A percentile compares a stretch with the other conserved stretches of the same genome.
These are phyloP conservation scores for Fusarium pseudoanthophilum DNA, from an alignment of 2,329 filamentous ascomycete genomes.

Conservation along the genomic window DNA sequence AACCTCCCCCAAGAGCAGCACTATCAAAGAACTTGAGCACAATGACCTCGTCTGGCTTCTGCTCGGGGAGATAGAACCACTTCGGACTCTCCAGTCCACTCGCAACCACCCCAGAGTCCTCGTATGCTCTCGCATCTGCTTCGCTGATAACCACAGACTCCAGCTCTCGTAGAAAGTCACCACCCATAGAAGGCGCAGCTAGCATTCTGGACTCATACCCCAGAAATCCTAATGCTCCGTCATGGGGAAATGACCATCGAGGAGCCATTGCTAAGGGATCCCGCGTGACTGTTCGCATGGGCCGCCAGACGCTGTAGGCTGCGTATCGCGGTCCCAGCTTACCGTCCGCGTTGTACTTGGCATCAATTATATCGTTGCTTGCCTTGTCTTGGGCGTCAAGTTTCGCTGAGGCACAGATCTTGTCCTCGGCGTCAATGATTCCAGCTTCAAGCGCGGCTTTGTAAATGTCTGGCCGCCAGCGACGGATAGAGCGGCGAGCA, in stretches of 20 bases:
- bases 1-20: background rate
- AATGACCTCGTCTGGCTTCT: background rate
- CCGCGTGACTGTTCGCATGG: background rate
- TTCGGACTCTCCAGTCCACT: background rate
- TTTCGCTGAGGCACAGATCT: background rate
- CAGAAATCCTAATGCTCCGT: background rate
- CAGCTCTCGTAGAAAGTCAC: background rate
- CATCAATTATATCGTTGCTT: background rate
- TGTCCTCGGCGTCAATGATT: background rate
- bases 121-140: background rate
- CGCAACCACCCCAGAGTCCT: background rate
- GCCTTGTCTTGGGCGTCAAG: background rate
- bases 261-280: background rate
- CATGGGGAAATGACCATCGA: background rate
- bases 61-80: background rate
- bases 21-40: background rate
- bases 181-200: background rate
- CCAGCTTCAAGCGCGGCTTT: background rate
- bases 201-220: background rate
- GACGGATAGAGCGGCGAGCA: background rate
- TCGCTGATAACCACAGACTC: background rate
- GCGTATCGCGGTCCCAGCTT: background rate
- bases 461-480: background rate
- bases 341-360: background rate
- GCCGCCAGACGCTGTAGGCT: background rate